Base-by-base conservation (phyloP, 306 rosid species). In the Urtica urens region DNA sequence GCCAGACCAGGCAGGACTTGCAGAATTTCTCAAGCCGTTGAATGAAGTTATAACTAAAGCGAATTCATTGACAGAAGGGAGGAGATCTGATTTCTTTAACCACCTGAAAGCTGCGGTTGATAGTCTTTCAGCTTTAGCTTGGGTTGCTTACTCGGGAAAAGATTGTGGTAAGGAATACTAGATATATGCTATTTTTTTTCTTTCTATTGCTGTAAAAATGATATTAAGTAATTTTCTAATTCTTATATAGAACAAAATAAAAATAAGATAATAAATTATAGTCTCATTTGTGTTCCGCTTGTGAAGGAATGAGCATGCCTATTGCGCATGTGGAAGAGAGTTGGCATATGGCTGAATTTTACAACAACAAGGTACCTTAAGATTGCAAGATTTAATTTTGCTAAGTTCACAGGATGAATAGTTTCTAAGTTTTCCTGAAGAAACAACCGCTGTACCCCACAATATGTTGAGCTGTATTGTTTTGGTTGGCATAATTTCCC, bases 321-420 rank as follows among this genome's bases (percentile, higher is more conserved):
- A 82, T 73, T 39, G 86, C 99, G 60, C 94, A 92, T 23, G 95
- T 92, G 49, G 99, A 92, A 82, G 99, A 85, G 66, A 92, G 83
- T 73, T 92, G 99, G 99, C 96, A 92, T 72, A 85, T 85, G 95
- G 92, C 99, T 47, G 99, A 92, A 76, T 92, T 92, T 72, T 92
- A 92, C 75, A 64, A 75, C 72, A 92, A 92, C 81, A 92, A 85
- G 95, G 99, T 92, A 82, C 57, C 66, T 40, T 66, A 56, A 37
- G 40, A 50, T 9, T 57, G 63, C 37, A 23, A 18, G 39, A 49
- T 35, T 51, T 38, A 53, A 25, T 49, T 21, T 1, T 30, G 43
- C 37, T 51, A 6, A 4, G 23, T 31, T 18, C 12, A 11, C 35
- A 15, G 53, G 37, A 51, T 25, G 58, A 49, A 14, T n/a, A n/a